Evolutionary conservation across 495 filamentous ascomycete species (phyloP).

Genomic region (Aspergillus coremiiformis): DNA sequence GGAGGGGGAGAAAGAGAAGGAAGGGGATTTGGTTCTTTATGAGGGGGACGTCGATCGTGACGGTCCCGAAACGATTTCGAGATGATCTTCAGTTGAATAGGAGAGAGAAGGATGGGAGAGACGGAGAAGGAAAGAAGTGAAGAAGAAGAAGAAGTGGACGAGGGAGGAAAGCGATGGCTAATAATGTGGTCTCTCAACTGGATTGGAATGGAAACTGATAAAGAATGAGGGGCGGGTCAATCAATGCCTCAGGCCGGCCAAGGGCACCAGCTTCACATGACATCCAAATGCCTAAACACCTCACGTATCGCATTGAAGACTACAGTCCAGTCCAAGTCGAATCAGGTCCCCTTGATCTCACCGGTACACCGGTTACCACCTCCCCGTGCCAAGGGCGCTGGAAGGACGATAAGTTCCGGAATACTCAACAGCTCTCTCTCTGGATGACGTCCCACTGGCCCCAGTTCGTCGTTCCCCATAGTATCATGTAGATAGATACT

Average conservation of each 20-base stretch:
- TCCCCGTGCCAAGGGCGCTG: not conserved
- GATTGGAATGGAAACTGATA: not conserved
- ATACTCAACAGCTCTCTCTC: not conserved
- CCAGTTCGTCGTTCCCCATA: slow-evolving; percentile 2
- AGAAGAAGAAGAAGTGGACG: not conserved
- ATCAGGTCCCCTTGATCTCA: slow-evolving; percentile 7
- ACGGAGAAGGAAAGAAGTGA: not conserved
- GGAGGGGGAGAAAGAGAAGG: slow-evolving; percentile 2
- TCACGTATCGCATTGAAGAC: not conserved
- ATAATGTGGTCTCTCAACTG: not conserved
- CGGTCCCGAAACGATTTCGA: not conserved
- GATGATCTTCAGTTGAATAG: not conserved
- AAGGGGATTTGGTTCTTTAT: no score
- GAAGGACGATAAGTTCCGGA: no score
- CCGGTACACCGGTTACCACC: slow-evolving; percentile 19
- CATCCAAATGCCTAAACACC: not conserved
- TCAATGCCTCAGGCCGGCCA: not conserved
- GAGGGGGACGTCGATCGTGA: not conserved
- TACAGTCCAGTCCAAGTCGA: not conserved
- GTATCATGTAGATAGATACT: no score
- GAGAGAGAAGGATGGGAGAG: not conserved
- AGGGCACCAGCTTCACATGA: not conserved
- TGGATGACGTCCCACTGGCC: not conserved
- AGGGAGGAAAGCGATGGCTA: not conserved
- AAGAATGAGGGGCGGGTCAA: not conserved